Percentiles rank a stretch among this genome's conserved stretches.
phyloP scores from a whole-genome alignment of 495 filamentous ascomycete species.

The Hypoxylon lienhwacheense region DNA sequence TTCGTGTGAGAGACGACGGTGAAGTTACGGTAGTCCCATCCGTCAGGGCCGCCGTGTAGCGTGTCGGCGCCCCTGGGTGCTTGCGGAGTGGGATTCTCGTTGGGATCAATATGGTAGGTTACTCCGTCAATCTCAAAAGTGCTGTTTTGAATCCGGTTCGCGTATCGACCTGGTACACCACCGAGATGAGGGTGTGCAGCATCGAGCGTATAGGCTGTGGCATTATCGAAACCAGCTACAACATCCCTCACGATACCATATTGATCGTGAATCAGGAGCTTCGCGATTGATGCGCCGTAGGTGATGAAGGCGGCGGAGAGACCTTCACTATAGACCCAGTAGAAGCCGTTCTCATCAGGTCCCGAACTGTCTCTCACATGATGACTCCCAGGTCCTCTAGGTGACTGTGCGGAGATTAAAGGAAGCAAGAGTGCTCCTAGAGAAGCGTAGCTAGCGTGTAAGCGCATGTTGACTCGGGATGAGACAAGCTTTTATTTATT shows the following conservation, averaged over 20 bases:
- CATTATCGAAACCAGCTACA: constrained; percentile 78
- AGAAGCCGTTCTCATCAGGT: constrained; percentile 59
- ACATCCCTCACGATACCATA: constrained; percentile 66
- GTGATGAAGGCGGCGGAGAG: constrained; percentile 75
- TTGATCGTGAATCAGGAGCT: constrained; percentile 72
- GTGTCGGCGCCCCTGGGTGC: constrained; percentile 62
- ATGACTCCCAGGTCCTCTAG: constrained; percentile 18
- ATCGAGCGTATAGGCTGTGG: constrained; percentile 68
- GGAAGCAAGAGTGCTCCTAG: constrained; percentile 37
- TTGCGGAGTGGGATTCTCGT: constrained; percentile 63
- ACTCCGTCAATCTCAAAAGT: constrained; percentile 71
- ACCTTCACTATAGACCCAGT: constrained; percentile 70
- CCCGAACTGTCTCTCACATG: constrained; percentile 22
- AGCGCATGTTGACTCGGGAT: constrained; percentile 36
- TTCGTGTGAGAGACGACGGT: constrained; percentile 68
- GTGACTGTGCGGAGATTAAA: constrained; percentile 27
- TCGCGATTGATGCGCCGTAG: constrained; percentile 77
- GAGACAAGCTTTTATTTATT: constrained; percentile 24
- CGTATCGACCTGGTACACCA: constrained; percentile 76
- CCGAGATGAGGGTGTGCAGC: constrained; percentile 74
- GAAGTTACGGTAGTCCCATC: constrained; percentile 83
- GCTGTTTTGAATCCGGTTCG: constrained; percentile 85
- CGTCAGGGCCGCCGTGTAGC: constrained; percentile 78
- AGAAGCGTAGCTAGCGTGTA: constrained; percentile 29
- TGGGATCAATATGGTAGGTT: constrained; percentile 65